Evolutionary conservation across 2,329 filamentous ascomycete genomes (phyloP), one percentile per base, ranked within the genome.

Genomic region (Metarhizium brunneum): DNA sequence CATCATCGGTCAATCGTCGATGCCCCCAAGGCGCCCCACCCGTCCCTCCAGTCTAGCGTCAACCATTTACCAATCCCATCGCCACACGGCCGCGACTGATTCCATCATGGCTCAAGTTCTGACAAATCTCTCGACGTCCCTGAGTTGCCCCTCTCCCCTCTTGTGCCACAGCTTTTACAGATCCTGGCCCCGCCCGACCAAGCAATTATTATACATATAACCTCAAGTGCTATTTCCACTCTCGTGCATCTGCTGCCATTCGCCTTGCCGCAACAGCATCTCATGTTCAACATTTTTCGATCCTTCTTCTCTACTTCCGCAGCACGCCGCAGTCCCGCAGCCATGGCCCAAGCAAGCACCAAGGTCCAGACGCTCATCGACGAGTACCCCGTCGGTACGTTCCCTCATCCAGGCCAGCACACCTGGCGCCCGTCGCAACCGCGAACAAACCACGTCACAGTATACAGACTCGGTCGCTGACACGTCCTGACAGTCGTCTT

Each of bases 301-400:
- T 79, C 82, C 69, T 79, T 95, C 69, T 94, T 95, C 73, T 76
- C 76, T 65, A 72, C 77, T 70, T 76, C 78, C 65, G 71, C 78
- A 54, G 70, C 76, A 69, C 60, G 56, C 14, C 54, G 55, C 20
- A 76, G 80, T 71, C 78, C 87, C 64, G 78, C 82, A 74, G 82
- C 76, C 66, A 95, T 95, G 88, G 85, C 89, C 68, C 83, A 87
- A 69, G 88, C 90, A 68, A 90, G 88, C 76, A 79, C 82, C 61
- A 95, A 95, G 75, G 89, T 88, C 59, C 84, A 96, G 73, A 73
- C 78, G 67, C 85, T 96, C 76, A 96, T 97, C 72, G 84, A 94
- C 73, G 85, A 92, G 68, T 94, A 96, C 76, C 76, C 84, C 65
- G 91, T 96, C 72, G 86, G 87, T 90, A 78, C 55, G 85, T 68